These are phyloP conservation scores for Leishmania martiniquensis DNA, from an alignment of 208 protist species.

Conservation along the genomic window DNA sequence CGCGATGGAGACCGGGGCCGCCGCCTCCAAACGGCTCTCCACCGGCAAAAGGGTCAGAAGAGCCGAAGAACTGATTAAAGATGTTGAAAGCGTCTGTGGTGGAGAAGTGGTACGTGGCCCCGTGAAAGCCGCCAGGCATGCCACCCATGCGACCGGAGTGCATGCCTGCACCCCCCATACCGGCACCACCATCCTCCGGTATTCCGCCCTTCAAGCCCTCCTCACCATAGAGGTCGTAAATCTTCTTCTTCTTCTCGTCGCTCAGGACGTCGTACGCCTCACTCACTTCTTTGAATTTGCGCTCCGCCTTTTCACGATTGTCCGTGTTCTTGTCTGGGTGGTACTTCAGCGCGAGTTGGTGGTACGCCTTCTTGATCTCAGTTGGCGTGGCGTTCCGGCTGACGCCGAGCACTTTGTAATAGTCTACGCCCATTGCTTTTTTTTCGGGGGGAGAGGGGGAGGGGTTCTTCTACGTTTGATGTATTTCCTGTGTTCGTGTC, in stretches of 20 bases:
- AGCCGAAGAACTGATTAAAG: constrained; percentile 83
- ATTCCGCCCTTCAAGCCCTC: constrained; percentile 94
- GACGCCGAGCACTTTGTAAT: constrained; percentile 90
- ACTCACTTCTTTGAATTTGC: constrained; percentile 94
- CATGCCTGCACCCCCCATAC: constrained; percentile 65
- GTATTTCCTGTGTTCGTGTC: too few species aligned
- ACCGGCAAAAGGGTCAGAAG: constrained; percentile 84
- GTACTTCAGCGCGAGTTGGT: constrained; percentile 91
- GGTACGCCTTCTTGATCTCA: constrained; percentile 93
- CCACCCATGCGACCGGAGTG: constrained; percentile 64
- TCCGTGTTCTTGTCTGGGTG: constrained; percentile 94
- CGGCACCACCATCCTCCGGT: constrained; percentile 45
- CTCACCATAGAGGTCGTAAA: constrained; percentile 98
- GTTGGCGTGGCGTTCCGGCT: constrained; percentile 61
- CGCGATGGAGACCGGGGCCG: constrained; percentile 75
- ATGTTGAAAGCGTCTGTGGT: constrained; percentile 88
- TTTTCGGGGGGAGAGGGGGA: not conserved
- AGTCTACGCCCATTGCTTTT: constrained; percentile 70
- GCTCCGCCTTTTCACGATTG: constrained; percentile 83
- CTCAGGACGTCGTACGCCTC: constrained; percentile 98
- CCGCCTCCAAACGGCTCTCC: constrained; percentile 90
- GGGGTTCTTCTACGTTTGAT: too few species aligned
- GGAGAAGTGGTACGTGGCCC: constrained; percentile 66
- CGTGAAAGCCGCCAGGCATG: constrained; percentile 43
- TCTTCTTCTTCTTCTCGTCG: constrained; percentile 95